phyloP scores from a whole-genome alignment of 1,284 basidiomycete species.

The Austroboletus novae-zelandiae region DNA sequence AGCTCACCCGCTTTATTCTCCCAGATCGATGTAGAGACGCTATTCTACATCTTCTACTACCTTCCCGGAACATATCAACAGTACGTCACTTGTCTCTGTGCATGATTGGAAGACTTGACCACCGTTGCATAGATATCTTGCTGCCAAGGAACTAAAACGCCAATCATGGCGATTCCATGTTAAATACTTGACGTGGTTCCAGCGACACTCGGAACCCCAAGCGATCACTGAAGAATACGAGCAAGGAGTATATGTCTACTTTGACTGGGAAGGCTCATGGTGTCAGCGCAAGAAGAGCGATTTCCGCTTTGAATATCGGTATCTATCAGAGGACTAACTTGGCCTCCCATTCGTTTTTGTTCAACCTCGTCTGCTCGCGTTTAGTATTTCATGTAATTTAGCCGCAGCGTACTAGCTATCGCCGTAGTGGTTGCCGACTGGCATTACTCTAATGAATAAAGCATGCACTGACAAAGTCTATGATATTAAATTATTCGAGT shows the following conservation, averaged over 20 bases:
- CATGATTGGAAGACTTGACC: slow-evolving; percentile 5
- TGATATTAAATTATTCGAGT: slow-evolving; percentile 57
- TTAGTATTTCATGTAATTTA: slow-evolving; percentile 27
- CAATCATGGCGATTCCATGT: slow-evolving; percentile 99
- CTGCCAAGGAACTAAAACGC: slow-evolving; percentile 95
- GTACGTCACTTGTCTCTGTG: slow-evolving; percentile 43
- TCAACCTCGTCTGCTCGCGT: slow-evolving; percentile 6
- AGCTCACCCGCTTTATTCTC: slow-evolving; percentile 87
- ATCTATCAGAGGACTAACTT: slow-evolving; percentile 80
- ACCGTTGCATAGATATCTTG: slow-evolving; percentile 69
- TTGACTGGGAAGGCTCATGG: slow-evolving; percentile 98
- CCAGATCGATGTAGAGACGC: slow-evolving; percentile 94
- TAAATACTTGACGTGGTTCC: slow-evolving; percentile 99
- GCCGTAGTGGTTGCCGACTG: slow-evolving; percentile 10
- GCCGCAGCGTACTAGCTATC: slow-evolving; percentile 16
- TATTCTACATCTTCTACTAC: slow-evolving; percentile 99
- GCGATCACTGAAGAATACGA: slow-evolving; percentile 99
- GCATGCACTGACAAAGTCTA: slow-evolving; percentile 8
- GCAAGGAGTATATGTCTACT: slow-evolving; percentile 97
- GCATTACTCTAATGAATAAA: slow-evolving; percentile 17
- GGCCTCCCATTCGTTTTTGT: not conserved
- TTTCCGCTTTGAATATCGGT: slow-evolving; percentile 94
- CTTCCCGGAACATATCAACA: slow-evolving; percentile 96
- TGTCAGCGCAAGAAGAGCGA: slow-evolving; percentile 98
- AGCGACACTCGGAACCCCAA: slow-evolving; percentile 97